Base-by-base conservation (phyloP, 306 rosid species). In the Cicer yamashitae region DNA sequence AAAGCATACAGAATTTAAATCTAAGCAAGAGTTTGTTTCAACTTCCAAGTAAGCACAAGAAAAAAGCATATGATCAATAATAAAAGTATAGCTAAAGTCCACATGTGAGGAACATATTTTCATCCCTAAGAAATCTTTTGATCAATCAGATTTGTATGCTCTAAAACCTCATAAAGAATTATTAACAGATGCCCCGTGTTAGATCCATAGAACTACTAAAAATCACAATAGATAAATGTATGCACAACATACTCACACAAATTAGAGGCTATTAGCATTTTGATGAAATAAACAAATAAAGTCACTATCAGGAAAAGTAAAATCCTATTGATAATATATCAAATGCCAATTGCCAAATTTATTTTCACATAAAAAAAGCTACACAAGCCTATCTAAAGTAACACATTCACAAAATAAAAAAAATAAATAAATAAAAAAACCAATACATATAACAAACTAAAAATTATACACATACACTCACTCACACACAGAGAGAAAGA, bases 141-240 rank as follows among this genome's bases (percentile, higher is more conserved):
- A 79, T 25, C 53, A 60, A 64, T 57, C 18, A 5, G 7, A 57
- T 47, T 48, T 50, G 34, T 45, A 70, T 63, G 50, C 50, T 74
- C 39, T 52, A 79, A 60, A 74, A 43, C 69, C 37, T 63, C 61
- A 22, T 12, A 48, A 73, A 67, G 53, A 44, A 50, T 4, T 60
- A 81, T 67, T 5, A 43, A 37, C 17, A 18, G n/a, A 51, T 40
- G 30, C 39, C 65, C 79, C 58, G 18, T 8, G 46, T 69, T 12
- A 62, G 74, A 38, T 61, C 58, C 62, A 15, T 14, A 73, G 50
- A 82, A 69, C 17, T 20, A 63, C 77, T 73, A 59, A 78, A 78
- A 53, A 6, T 40, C 59, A 74, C 38, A 68, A 65, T 12, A 53
- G 58, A 48, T 41, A 50, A 78, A 61, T 68, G 12, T 39, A 44